Conservation (phyloP, 2,329 filamentous ascomycete species). For the Alternaria conjuncta region DNA sequence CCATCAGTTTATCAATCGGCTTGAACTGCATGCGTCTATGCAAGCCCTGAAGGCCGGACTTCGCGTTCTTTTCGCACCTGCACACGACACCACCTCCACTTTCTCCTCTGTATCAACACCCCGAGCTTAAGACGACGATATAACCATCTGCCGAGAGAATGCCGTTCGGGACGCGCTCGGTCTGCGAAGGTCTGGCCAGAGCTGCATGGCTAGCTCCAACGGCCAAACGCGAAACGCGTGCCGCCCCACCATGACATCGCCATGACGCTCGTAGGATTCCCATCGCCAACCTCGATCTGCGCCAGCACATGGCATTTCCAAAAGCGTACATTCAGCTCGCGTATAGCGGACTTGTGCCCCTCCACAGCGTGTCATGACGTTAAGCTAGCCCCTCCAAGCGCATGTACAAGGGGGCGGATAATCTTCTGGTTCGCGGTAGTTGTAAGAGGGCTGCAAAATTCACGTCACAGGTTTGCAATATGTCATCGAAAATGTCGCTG, state of each 20-base stretch:
- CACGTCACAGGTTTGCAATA: constrained; percentile 21
- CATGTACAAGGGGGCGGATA: constrained; percentile 31
- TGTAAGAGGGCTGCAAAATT: constrained; percentile 19
- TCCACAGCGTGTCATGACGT: constrained; percentile 41
- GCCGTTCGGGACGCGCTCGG: constrained; percentile 1
- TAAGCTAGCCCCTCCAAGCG: constrained; percentile 28
- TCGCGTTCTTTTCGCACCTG: neutral
- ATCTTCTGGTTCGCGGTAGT: constrained; percentile 27
- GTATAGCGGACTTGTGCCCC: constrained; percentile 23
- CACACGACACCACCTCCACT: neutral
- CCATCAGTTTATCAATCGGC: neutral
- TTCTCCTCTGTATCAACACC: neutral
- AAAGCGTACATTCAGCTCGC: constrained; percentile 4
- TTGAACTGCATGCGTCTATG: neutral
- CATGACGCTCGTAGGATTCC: constrained; percentile 30
- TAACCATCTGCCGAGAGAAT: constrained; percentile 5
- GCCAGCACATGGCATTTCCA: constrained; percentile 21
- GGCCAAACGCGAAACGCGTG: constrained; percentile 11
- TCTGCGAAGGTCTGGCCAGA: constrained; percentile 13
- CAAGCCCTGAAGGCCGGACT: neutral
- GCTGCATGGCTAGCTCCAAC: constrained; percentile 16
- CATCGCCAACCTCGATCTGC: constrained; percentile 23
- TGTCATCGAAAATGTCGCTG: constrained; percentile 28
- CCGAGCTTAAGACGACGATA: neutral
- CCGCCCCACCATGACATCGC: constrained; percentile 36